Percentiles rank a stretch among this genome's conserved stretches.
These are phyloP conservation scores for Exophiala spinifera DNA, from an alignment of 2,329 filamentous ascomycete genomes.

Conservation along the genomic window DNA sequence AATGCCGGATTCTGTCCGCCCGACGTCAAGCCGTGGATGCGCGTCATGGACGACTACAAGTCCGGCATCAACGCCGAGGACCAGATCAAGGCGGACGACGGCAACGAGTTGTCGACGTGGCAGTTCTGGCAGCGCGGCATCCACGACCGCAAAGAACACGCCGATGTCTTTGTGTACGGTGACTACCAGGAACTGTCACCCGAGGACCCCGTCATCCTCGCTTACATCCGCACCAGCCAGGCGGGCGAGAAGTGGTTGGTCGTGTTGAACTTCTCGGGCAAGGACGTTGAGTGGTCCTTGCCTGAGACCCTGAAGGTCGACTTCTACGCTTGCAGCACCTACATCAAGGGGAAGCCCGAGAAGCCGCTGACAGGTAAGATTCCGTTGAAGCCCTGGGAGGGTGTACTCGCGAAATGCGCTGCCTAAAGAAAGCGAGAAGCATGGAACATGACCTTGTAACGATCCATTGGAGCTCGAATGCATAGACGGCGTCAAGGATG, in stretches of 20 bases:
- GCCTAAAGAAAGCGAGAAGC: not conserved
- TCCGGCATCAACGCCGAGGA: conserved; percentile 55
- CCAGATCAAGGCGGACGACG: conserved; percentile 43
- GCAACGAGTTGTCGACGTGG: conserved; percentile 25
- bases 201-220: conserved; percentile 23
- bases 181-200: conserved; percentile 26
- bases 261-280: conserved; percentile 29
- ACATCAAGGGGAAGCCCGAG: conserved; percentile 20
- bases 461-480: too few species aligned
- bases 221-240: conserved; percentile 21
- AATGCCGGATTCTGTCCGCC: conserved; percentile 29
- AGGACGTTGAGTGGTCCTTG: conserved; percentile 26
- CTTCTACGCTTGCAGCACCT: conserved; percentile 26
- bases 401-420: conserved; percentile 24
- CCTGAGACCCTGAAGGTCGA: conserved; percentile 22
- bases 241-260: conserved; percentile 25
- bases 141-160: conserved; percentile 25
- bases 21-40: conserved; percentile 55
- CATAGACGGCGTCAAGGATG: too few species aligned
- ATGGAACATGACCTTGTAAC: not conserved
- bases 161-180: conserved; percentile 29
- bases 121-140: conserved; percentile 31
- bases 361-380: conserved; percentile 20
- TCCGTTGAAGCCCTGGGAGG: conserved; percentile 27
- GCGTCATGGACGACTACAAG: conserved; percentile 54